Evolutionary conservation across 768 basidiomycete genomes (phyloP), one percentile per base, ranked within the genome.

Genomic region (Leccinum disarticulatum): DNA sequence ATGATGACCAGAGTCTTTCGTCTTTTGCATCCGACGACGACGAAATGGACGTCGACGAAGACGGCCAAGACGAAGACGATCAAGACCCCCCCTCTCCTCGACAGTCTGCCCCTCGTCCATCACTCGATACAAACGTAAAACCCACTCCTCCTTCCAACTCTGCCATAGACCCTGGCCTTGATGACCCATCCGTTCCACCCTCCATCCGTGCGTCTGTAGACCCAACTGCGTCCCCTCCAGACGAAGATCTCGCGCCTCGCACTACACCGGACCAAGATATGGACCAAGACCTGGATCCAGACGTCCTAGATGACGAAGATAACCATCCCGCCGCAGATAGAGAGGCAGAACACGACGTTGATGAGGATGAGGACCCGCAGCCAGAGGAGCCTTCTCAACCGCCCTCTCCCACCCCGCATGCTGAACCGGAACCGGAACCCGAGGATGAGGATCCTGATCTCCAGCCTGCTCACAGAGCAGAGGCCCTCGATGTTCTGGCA

Each of bases 401-500:
- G 3, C 62, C 68, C 10, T 70, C 68, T 30, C 68, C 68, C 5
- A 67, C 69, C 3, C 69, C 69, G 0, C 60, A 60, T 30, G 47
- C 59, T 0, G 70, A 73, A 66, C 65, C 64, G 0, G 71, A 74
- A 27, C 70, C 60, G 2, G 47, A 48, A 33, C 64, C 53, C 31
- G 73, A 73, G 14, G 73, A 77, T 38, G 82, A 84, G 50, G 87
- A 88, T 56, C 78, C 81, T 11, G 93, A 94, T 61, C 74, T 91
- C 56, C 90, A 91, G 60, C 89, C 88, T 49, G 88, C 88, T 1
- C 90, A 92, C 70, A 82, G 92, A 22, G 87, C 87, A 4, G 94
- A 96, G 67, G 94, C 94, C 0, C 81, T 98, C 58, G 93, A 95
- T 59, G 88, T 89, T 0, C 77, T 98, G 7, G 89, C 95, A 3